Base-by-base conservation (phyloP, 2,329 filamentous ascomycete genomes). In the Fusarium sp. region DNA sequence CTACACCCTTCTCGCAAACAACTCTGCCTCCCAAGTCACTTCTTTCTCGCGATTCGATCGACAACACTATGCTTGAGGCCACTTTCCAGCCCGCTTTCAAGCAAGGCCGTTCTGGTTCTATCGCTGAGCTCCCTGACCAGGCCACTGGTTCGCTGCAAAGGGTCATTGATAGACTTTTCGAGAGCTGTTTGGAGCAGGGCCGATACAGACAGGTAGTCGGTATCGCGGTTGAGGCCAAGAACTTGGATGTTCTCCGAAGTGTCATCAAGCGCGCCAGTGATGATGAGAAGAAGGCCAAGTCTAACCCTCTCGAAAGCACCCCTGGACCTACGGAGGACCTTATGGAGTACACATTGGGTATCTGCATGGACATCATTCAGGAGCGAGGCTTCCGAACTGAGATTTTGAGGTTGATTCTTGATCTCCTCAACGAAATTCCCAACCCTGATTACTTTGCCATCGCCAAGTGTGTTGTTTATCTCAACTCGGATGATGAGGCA, bases 331-430 rank as follows among this genome's bases (percentile, higher is more conserved):
- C 93, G 18, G 94, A 98, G 76, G 95, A 98, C 77, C 82, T 99
- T 58, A 96, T 99, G 90, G 96, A 99, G 72, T 99, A 99, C 75
- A 91, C 96, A 20, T 82, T 99, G 64, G 90, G 94, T 71, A 96
- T 99, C 70, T 97, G 95, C 84, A 97, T 99, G 93, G 94, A 96
- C 65, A 91, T 98, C 63, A 94, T 99, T 18, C 96, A 98, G 80
- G 96, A 99, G 81, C 89, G 95, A 52, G 90, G 90, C 46, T 87
- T 98, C 75, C 89, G 96, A 65, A 88, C 86, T 35, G 84, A 96
- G 83, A 97, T 99, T 52, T 81, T 99, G 60, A 90, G 91, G 73
- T 85, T 99, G 43, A 96, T 99, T 56, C 88, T 99, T n/a, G 92
- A 95, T 61, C 88, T 99, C n/a, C 85, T 99, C 36, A 97, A 91